Evolutionary conservation across 176 grass and related monocot genomes (phyloP), one percentile per base, ranked within the genome.

Genomic region (Chrysopogon serrulatus): DNA sequence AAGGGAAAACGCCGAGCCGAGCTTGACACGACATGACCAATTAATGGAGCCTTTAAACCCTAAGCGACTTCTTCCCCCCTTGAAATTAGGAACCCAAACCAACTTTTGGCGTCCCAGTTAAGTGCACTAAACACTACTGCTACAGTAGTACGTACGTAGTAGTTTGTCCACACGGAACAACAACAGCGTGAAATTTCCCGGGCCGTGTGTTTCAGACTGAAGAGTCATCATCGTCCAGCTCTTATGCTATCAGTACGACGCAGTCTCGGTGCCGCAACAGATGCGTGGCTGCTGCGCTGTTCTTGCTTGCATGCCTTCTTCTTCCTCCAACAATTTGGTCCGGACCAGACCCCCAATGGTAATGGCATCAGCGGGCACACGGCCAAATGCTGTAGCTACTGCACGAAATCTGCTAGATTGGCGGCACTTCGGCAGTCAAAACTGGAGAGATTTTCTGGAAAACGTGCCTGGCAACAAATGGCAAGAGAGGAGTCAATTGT

Each of bases 1-100:
- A 43, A 63, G 0, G 28, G 12, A 47, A 35, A 19, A 39, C 17
- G 56, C 54, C 32, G 56, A 59, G 74, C 61, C 53, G 2, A 14
- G 43, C 43, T 84, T 73, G 60, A 13, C 67, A n/a, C 12, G 56
- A 3, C 67, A n/a, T 26, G 56, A 3, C 65, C 12, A 59, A 26
- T 13, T 48, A 57, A 84, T 53, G 80, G 47, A 48, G 68, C 39
- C 42, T 74, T 68, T 80, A 68, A 75, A 18, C 27, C 59, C 27
- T 30, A 12, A 42, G 60, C 16, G 21, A 13, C 36, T 44, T 42
- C 35, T 39, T 36, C 64, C 19, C 19, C 12, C 4, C 36, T 69
- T 69, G 66, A n/a, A 39, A 68, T n/a, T 21, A 40, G 65, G 65
- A 40, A 40, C 35, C 24, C 56, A 31, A 19, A 63, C 37, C 37